phyloP scores from a whole-genome alignment of 257 asterid genomes.

The Nicotiana sylvestris region DNA sequence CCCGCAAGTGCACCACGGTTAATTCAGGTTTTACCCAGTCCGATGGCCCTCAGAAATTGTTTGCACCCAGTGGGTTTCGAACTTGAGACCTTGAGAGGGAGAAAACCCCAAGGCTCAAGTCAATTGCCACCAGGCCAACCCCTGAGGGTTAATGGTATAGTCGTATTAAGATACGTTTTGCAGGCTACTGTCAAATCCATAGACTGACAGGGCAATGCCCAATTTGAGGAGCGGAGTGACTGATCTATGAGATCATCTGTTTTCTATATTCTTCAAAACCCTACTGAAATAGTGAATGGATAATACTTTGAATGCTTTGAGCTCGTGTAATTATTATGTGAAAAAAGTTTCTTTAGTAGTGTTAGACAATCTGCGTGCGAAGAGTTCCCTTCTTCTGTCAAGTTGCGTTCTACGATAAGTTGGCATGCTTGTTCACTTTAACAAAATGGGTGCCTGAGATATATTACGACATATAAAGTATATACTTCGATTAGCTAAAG shows the following conservation, averaged over 20 bases:
- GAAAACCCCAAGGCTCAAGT: too few species aligned
- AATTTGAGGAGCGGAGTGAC: neutral
- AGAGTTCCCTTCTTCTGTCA: neutral
- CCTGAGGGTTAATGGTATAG: too few species aligned
- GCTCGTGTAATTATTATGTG: neutral
- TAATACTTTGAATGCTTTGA: neutral
- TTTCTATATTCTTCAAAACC: neutral
- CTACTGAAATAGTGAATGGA: neutral
- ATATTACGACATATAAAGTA: too few species aligned
- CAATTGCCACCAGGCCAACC: too few species aligned
- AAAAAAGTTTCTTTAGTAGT: neutral
- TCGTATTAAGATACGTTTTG: too few species aligned
- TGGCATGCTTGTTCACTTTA: neutral
- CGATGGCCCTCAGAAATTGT: too few species aligned
- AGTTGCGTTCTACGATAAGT: neutral
- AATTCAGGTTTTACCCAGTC: too few species aligned
- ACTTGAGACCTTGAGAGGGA: too few species aligned
- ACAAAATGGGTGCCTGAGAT: neutral
- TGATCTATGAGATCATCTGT: neutral
- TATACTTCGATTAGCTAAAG: too few species aligned
- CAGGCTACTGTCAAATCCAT: neutral
- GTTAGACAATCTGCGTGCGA: neutral
- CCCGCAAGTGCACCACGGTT: too few species aligned
- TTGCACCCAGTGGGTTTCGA: too few species aligned
- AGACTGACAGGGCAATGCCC: neutral